Evolutionary conservation across 148 eudicot species (phyloP).

Genomic region (Salicornia ramosissima): DNA sequence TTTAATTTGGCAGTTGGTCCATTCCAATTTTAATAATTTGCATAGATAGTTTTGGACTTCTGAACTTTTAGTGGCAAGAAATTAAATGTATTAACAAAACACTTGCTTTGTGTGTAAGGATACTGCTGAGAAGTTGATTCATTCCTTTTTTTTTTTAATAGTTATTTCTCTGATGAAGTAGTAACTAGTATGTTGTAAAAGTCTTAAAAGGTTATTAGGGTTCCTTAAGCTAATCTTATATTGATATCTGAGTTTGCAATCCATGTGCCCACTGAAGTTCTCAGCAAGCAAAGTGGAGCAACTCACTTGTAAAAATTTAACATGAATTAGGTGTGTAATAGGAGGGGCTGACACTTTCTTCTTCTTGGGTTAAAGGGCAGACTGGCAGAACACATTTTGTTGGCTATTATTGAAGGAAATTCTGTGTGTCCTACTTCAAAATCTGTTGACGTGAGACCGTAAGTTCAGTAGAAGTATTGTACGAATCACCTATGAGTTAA

Average conservation of each 20-base stretch:
- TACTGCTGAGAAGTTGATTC: background rate
- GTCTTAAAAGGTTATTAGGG: too few relatives aligned
- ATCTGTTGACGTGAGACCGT: background rate
- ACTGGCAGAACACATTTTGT: background rate
- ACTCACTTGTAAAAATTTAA: constrained; percentile 7
- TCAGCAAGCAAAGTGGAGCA: constrained; percentile 21
- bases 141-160: background rate
- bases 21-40: background rate
- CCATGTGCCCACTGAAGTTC: constrained; percentile 24
- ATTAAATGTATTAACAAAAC: background rate
- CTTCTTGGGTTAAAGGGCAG: constrained; percentile 20
- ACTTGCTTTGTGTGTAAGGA: constrained; percentile 1
- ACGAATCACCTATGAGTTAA: background rate
- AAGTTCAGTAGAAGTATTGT: too few relatives aligned
- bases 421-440: background rate
- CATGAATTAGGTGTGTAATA: constrained; percentile 3
- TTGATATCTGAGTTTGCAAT: background rate
- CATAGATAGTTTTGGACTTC: background rate
- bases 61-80: background rate
- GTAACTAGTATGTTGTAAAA: background rate
- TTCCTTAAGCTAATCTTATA: background rate
- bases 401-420: background rate
- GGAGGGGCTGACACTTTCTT: constrained; percentile 9
- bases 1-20: background rate
- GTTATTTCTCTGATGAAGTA: background rate